phyloP scores from a whole-genome alignment of 768 basidiomycete species.

The Leccinum rimulosum region DNA sequence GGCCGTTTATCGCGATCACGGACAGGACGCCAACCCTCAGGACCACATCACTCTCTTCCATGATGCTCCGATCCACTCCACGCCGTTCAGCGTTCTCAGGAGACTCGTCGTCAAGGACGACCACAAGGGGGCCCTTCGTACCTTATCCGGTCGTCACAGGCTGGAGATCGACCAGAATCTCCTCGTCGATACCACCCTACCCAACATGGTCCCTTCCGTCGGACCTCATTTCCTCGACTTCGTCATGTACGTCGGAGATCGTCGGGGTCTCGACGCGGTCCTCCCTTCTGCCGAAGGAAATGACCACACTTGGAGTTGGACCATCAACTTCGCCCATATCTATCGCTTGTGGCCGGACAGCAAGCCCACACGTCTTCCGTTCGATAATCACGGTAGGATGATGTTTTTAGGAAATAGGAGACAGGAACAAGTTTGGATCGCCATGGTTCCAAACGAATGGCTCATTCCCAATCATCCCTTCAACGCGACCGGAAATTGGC shows the following conservation, averaged over 20 bases:
- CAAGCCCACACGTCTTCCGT: not conserved
- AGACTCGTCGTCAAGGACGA: no score
- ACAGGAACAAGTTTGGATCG: not conserved
- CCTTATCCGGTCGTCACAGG: no score
- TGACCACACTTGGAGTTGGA: not conserved
- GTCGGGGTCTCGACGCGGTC: not conserved
- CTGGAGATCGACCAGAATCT: no score
- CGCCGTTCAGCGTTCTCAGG: no score
- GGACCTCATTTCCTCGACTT: not conserved
- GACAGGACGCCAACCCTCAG: no score
- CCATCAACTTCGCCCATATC: not conserved
- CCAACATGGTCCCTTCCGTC: no score
- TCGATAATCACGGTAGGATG: not conserved
- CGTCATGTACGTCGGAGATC: not conserved
- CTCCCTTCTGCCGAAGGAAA: not conserved
- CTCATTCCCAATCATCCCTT: not conserved
- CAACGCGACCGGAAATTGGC: not conserved
- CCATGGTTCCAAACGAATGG: constrained; percentile 1
- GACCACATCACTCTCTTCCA: no score
- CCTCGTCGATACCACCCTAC: no score
- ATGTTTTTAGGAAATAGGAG: not conserved
- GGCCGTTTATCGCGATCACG: no score
- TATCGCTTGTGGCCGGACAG: not conserved
- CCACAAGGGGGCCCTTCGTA: no score
- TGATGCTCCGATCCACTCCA: no score